Evolutionary conservation across 495 filamentous ascomycete genomes (phyloP).

Genomic region (Oleoguttula mirabilis): DNA sequence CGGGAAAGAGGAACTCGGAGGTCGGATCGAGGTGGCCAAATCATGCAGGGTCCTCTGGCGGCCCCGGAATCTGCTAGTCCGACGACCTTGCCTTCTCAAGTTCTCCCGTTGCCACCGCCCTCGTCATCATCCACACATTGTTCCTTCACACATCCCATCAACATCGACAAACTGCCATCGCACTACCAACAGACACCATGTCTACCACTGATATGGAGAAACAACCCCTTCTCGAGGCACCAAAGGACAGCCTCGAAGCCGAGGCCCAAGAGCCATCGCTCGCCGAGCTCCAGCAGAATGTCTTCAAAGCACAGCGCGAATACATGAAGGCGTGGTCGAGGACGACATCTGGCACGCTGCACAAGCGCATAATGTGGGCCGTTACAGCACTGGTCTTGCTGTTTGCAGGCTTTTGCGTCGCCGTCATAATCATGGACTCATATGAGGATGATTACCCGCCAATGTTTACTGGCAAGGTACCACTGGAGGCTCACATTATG

Average conservation of each 20-base stretch:
- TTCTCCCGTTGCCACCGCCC: too few relatives aligned
- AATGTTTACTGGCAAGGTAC: slow-evolving; percentile 33
- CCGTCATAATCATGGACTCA: slow-evolving; percentile 10
- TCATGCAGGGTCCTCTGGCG: too few relatives aligned
- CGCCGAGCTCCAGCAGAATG: slow-evolving; percentile 14
- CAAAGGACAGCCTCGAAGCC: not conserved
- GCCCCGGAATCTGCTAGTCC: too few relatives aligned
- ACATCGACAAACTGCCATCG: too few relatives aligned
- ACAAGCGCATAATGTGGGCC: slow-evolving; percentile 14
- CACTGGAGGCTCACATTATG: slow-evolving; percentile 87
- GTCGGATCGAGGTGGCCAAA: too few relatives aligned
- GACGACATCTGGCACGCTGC: not conserved
- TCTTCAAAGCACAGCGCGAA: slow-evolving; percentile 15
- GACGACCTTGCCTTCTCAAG: too few relatives aligned
- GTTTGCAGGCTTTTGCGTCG: slow-evolving; percentile 13
- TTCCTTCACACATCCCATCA: too few relatives aligned
- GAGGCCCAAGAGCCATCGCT: slow-evolving; percentile 8
- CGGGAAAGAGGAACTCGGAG: too few relatives aligned
- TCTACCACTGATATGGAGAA: slow-evolving; percentile 17
- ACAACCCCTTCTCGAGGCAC: slow-evolving; percentile 16
- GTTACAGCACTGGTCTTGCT: slow-evolving; percentile 9
- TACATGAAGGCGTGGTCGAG: slow-evolving; percentile 14
- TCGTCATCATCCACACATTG: too few relatives aligned
- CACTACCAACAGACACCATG: slow-evolving; percentile 4
- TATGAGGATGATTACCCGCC: slow-evolving; percentile 4